Evolutionary conservation across 2,329 filamentous ascomycete genomes (phyloP).

Genomic region (Cercospora janseana): DNA sequence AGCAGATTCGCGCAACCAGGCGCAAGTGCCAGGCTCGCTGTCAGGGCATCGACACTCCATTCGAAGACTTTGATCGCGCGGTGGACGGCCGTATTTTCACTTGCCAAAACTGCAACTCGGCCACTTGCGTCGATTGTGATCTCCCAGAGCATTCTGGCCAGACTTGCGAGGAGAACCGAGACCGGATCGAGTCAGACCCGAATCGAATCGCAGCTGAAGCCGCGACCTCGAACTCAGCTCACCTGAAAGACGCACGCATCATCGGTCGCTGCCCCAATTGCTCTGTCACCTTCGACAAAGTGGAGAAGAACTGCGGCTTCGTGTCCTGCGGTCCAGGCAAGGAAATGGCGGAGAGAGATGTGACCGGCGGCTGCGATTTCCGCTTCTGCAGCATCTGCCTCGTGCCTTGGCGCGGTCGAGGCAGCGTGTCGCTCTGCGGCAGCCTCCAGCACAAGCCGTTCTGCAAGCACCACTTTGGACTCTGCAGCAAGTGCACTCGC

Average conservation of each 20-base stretch:
- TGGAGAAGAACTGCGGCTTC: conserved; percentile 15
- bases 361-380: conserved; percentile 17
- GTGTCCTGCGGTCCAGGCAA: not conserved
- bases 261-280: conserved; percentile 11
- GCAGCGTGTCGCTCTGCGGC: conserved; percentile 9
- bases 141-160: conserved; percentile 17
- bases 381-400: conserved; percentile 21
- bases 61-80: conserved; percentile 10
- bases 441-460: not conserved
- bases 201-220: not conserved
- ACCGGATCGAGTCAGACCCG: not conserved
- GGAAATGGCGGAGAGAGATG: not conserved
- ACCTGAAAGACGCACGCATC: not conserved
- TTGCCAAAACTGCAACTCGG: conserved; percentile 18
- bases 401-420: conserved; percentile 19
- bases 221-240: not conserved
- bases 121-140: conserved; percentile 20
- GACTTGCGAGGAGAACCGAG: conserved; percentile 7
- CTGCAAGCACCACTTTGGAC: conserved; percentile 7
- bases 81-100: conserved; percentile 22
- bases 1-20: not conserved
- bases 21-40: conserved; percentile 20
- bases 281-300: not conserved
- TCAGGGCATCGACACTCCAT: not conserved
- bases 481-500: not conserved